Base-by-base conservation (phyloP, 768 basidiomycete genomes). In the Termitomyces sp. region DNA sequence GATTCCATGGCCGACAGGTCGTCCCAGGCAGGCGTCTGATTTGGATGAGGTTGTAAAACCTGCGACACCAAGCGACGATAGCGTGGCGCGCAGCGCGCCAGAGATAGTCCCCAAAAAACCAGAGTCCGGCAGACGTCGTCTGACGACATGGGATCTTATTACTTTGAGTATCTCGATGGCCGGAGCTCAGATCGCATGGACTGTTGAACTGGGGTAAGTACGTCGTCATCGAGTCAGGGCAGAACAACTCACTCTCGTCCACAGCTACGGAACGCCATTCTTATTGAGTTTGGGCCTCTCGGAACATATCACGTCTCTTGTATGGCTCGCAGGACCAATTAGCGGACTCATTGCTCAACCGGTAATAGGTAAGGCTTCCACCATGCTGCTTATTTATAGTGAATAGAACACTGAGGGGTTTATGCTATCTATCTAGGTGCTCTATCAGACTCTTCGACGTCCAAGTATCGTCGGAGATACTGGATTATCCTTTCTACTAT, bases 251-350 rank as follows among this genome's bases (percentile, higher is more conserved):
- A 62, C 54, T 57, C 17, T 60, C 60, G 46, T 51, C 25, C n/a
- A 56, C 66, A 97, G 96, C 72, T 97, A 96, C 68, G 96, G 96
- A 42, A 98, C 96, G 5, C 96, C 96, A 1, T 97, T 97, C 73
- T 79, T 98, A 43, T 81, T 96, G 14, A 66, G 67, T 20, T 76
- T 83, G 46, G 82, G 82, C 56, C 74, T 98, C 32, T 88, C 94
- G 0, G 96, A 95, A 70, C 88, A 93, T 70, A 78, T 95, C 15
- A 98, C 97, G 0, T 91, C 92, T 57, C 83, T 98, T 8, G 96
- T 99, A 40, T 99, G 97, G 97, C 81, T 93, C 43, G 92, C 91
- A 60, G 92, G 96, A 10, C 97, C 97, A 5, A 93, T 99, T 62
- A 94, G 92, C 63, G 97, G 97, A 15, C 80, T 99, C 50, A 79